Evolutionary conservation across 495 filamentous ascomycete species (phyloP).

Genomic region (Aspergillus cristatus): DNA sequence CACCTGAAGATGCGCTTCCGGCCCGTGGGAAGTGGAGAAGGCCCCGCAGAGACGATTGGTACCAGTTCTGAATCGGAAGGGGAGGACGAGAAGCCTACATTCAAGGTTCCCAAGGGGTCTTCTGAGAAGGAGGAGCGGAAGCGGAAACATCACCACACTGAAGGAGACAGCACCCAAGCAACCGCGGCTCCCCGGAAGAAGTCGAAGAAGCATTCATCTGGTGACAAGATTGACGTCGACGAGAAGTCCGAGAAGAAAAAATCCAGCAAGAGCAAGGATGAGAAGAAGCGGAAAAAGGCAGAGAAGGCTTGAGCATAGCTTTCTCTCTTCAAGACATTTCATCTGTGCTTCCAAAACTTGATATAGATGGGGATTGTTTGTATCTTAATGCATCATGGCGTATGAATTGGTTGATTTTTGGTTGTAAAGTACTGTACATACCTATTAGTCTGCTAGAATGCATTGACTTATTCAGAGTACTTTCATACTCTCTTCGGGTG

Average conservation of each 20-base stretch:
- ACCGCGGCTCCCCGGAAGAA: slow-evolving; percentile 30
- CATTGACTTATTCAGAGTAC: too few species aligned
- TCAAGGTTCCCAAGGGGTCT: slow-evolving; percentile 21
- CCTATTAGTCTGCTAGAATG: too few species aligned
- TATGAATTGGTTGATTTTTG: slow-evolving; percentile 2
- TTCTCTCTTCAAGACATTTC: slow-evolving; percentile 13
- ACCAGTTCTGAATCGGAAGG: slow-evolving; percentile 42
- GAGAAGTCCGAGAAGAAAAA: slow-evolving; percentile 35
- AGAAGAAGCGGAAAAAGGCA: slow-evolving; percentile 38
- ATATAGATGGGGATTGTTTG: slow-evolving; percentile 14
- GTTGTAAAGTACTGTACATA: slow-evolving; percentile 11
- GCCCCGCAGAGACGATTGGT: slow-evolving; percentile 37
- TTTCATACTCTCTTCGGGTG: too few species aligned
- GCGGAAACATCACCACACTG: slow-evolving; percentile 32
- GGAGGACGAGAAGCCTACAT: slow-evolving; percentile 30
- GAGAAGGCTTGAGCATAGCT: slow-evolving; percentile 26
- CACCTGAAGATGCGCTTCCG: slow-evolving; percentile 52
- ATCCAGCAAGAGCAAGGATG: slow-evolving; percentile 30
- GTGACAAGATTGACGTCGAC: slow-evolving; percentile 9
- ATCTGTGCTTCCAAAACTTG: slow-evolving; percentile 9
- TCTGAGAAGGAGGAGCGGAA: slow-evolving; percentile 26
- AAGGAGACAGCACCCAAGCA: slow-evolving; percentile 23
- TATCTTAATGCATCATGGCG: slow-evolving; percentile 1
- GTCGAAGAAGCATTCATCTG: slow-evolving; percentile 32
- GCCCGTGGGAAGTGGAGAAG: slow-evolving; percentile 42